Evolutionary conservation across 2,329 filamentous ascomycete genomes (phyloP).

Genomic region (Trichophyton benhamiae): DNA sequence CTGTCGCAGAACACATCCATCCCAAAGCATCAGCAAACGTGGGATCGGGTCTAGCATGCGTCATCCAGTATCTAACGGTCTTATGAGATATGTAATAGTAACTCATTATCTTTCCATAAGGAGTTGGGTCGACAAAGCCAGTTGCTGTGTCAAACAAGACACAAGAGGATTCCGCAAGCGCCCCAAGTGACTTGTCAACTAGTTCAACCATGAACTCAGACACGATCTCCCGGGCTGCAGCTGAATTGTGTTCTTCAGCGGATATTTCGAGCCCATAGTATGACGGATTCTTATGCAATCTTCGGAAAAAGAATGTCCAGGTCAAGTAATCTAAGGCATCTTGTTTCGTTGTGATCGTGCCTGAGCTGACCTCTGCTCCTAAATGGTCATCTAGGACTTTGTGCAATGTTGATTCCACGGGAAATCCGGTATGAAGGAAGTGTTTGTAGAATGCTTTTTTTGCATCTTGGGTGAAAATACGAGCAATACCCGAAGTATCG

Average conservation of each 20-base stretch:
- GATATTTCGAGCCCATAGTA: constrained; percentile 95
- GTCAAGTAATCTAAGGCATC: constrained; percentile 95
- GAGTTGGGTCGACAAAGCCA: constrained; percentile 78
- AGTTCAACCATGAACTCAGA: constrained; percentile 92
- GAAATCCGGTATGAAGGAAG: constrained; percentile 94
- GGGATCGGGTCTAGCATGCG: constrained; percentile 61
- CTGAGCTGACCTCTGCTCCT: constrained; percentile 84
- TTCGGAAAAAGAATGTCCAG: constrained; percentile 98
- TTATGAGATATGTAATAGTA: constrained; percentile 97
- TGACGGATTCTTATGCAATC: constrained; percentile 93
- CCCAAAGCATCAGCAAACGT: constrained; percentile 70
- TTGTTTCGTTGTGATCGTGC: constrained; percentile 86
- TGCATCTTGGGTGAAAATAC: constrained; percentile 92
- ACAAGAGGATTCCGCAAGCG: constrained; percentile 74
- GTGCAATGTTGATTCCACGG: constrained; percentile 90
- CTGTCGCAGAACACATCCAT: constrained; percentile 87
- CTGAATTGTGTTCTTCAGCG: constrained; percentile 79
- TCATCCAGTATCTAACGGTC: constrained; percentile 75
- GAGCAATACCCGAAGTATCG: constrained; percentile 85
- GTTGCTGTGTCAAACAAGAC: constrained; percentile 64
- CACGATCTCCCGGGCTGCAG: constrained; percentile 70
- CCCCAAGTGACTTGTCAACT: constrained; percentile 72
- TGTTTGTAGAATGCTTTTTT: constrained; percentile 99
- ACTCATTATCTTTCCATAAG: constrained; percentile 95
- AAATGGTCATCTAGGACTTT: constrained; percentile 96